Percentiles rank a stretch among this genome's conserved stretches.
Evolutionary conservation across 1,284 basidiomycete genomes (phyloP).

Genomic region (Thelephora terrestris): DNA sequence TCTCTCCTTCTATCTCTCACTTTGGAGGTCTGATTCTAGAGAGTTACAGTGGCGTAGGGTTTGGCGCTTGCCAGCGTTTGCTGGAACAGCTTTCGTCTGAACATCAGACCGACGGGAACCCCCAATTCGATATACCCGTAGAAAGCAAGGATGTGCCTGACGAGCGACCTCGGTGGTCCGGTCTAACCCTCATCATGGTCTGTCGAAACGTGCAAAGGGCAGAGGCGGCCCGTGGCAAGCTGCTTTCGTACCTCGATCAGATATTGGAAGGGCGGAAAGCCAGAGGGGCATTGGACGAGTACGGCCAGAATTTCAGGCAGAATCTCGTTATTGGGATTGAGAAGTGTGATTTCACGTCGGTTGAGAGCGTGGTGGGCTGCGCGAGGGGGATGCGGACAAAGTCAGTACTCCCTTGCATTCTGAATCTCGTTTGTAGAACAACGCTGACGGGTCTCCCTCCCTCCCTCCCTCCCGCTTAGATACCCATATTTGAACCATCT

Average conservation of each 20-base stretch:
- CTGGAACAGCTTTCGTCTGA: slow-evolving; percentile 55
- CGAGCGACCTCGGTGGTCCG: slow-evolving; percentile 27
- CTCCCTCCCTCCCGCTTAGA: slow-evolving; percentile 27
- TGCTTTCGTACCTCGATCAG: slow-evolving; percentile 46
- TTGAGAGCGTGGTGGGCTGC: slow-evolving; percentile 58
- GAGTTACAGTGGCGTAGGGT: slow-evolving; percentile 65
- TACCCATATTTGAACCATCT: slow-evolving; percentile 78
- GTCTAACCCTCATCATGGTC: slow-evolving; percentile 74
- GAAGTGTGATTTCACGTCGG: slow-evolving; percentile 54
- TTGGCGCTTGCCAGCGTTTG: slow-evolving; percentile 77
- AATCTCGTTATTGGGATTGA: slow-evolving; percentile 56
- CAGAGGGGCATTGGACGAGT: slow-evolving; percentile 31
- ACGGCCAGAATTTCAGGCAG: slow-evolving; percentile 48
- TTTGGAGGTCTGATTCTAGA: not conserved
- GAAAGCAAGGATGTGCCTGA: slow-evolving; percentile 4
- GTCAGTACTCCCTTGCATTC: slow-evolving; percentile 30
- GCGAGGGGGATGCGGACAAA: slow-evolving; percentile 41
- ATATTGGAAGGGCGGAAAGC: slow-evolving; percentile 31
- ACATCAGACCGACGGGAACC: slow-evolving; percentile 38
- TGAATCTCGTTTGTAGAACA: not conserved
- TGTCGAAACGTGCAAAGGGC: slow-evolving; percentile 66
- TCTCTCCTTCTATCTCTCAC: not conserved
- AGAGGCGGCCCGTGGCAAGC: slow-evolving; percentile 43
- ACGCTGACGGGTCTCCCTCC: not conserved
- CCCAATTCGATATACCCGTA: slow-evolving; percentile 26